Conservation (phyloP, 768 basidiomycete genomes). For the Lactarius sanguifluus region DNA sequence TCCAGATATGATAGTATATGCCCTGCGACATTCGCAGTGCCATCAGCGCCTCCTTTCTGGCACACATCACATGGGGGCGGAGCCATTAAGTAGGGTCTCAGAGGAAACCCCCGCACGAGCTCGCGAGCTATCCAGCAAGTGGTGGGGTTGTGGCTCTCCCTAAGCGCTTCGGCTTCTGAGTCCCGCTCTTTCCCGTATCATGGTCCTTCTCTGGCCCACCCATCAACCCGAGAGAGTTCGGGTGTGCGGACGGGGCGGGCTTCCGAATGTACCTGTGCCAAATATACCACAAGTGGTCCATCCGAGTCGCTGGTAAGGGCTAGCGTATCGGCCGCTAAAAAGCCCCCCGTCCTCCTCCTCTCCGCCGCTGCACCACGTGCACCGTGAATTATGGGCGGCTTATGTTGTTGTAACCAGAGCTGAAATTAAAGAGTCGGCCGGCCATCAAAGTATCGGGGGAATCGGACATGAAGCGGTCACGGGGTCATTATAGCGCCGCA, state of each 20-base stretch:
- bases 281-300: background rate
- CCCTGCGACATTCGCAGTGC: background rate
- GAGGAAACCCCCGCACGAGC: background rate
- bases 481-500: constrained; percentile 3
- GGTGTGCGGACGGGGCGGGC: background rate
- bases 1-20: no score
- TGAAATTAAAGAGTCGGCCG: background rate
- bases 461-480: constrained; percentile 13
- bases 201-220: background rate
- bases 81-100: background rate
- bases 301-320: background rate
- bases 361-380: background rate
- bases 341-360: background rate
- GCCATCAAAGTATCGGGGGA: constrained; percentile 6
- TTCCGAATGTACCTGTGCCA: background rate
- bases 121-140: background rate
- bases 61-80: background rate
- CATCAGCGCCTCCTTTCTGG: background rate
- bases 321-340: background rate
- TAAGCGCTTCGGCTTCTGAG: background rate
- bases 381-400: background rate
- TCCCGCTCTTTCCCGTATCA: background rate
- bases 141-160: background rate
- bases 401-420: background rate
- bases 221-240: background rate